Evolutionary conservation across 345 rosid genomes (phyloP).

Genomic region (Gossypioides kirkii): DNA sequence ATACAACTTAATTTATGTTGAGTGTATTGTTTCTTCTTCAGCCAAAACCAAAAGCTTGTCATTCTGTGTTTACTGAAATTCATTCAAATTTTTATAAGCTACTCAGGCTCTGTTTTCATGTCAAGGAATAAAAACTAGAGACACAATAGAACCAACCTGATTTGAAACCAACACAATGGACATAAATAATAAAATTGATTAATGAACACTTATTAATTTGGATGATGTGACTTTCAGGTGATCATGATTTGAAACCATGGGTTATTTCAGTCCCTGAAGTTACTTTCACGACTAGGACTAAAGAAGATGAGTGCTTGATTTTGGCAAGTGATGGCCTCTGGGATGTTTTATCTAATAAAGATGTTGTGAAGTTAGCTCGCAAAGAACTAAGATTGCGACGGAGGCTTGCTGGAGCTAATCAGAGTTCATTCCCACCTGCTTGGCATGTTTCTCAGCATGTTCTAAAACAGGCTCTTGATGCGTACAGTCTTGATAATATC

Average conservation of each 20-base stretch:
- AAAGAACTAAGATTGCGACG: conserved; percentile 32
- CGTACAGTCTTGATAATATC: conserved; percentile 37
- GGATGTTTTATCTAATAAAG: conserved; percentile 62
- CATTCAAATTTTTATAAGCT: not conserved
- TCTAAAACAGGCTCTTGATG: not conserved
- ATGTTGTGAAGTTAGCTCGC: conserved; percentile 49
- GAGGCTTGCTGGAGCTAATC: conserved; percentile 18
- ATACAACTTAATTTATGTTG: not conserved
- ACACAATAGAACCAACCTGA: not conserved
- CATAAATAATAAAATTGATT: not conserved
- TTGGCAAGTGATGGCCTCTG: conserved; percentile 66
- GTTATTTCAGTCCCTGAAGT: conserved; percentile 56
- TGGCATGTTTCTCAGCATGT: conserved; percentile 27
- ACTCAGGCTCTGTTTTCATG: not conserved
- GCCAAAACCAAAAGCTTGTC: not conserved
- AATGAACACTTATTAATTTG: not conserved
- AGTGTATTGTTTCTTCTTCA: not conserved
- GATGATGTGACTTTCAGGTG: conserved; percentile 33
- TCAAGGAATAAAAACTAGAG: not conserved
- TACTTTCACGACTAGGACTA: conserved; percentile 38
- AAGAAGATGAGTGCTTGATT: conserved; percentile 57
- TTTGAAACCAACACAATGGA: too few relatives aligned
- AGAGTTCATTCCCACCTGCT: not conserved
- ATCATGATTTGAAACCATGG: conserved; percentile 51
- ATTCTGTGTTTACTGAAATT: not conserved